phyloP scores from a whole-genome alignment of 768 basidiomycete genomes.

The Ramaria sp. region DNA sequence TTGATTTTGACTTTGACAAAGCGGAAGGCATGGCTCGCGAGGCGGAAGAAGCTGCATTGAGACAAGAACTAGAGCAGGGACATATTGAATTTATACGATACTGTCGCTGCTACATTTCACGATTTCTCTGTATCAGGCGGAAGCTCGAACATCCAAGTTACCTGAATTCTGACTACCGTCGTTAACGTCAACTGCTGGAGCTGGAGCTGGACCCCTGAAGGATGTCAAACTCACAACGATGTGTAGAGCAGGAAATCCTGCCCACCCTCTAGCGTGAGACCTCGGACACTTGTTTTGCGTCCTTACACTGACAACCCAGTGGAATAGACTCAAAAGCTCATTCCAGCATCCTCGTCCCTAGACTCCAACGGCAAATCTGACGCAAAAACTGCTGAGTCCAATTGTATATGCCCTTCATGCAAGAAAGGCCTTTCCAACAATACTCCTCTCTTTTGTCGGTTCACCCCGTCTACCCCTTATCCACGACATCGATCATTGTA shows the following conservation, averaged over 20 bases:
- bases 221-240: conserved; percentile 85
- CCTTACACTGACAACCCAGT: not conserved
- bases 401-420: conserved; percentile 75
- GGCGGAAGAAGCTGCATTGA: conserved; percentile 82
- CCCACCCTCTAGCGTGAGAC: no score
- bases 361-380: no score
- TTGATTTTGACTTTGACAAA: conserved; percentile 41
- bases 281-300: not conserved
- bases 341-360: conserved; percentile 57
- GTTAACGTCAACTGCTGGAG: conserved; percentile 76
- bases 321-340: conserved; percentile 56
- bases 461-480: not conserved
- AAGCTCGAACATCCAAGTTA: conserved; percentile 66
- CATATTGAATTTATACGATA: not conserved
- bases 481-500: not conserved
- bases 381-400: conserved; percentile 37
- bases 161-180: conserved; percentile 97
- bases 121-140: conserved; percentile 32
- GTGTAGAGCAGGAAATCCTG: no score
- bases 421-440: conserved; percentile 78
- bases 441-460: conserved; percentile 55
- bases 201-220: conserved; percentile 42
- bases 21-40: conserved; percentile 64
- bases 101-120: not conserved
- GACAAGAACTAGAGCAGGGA: conserved; percentile 62